These are phyloP conservation scores for Sarcodon sp. DNA, from an alignment of 768 basidiomycete species.

Conservation along the genomic window DNA sequence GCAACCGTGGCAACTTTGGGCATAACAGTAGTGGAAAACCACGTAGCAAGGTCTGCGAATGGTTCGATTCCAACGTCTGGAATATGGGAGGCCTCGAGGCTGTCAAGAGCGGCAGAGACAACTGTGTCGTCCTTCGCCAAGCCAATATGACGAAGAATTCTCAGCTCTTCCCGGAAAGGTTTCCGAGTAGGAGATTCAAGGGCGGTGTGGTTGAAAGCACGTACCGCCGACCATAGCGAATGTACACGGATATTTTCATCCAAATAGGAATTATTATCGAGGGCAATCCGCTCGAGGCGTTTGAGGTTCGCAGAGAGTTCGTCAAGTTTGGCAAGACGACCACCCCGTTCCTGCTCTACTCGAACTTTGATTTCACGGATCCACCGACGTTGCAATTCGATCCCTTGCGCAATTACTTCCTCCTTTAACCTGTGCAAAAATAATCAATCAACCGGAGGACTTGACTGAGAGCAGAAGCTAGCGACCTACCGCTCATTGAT, in stretches of 20 bases:
- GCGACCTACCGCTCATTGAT: constrained; percentile 83
- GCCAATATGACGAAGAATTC: constrained; percentile 64
- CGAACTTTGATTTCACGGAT: constrained; percentile 91
- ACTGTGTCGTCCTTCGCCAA: constrained; percentile 61
- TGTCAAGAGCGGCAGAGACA: constrained; percentile 50
- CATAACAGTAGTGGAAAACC: constrained; percentile 77
- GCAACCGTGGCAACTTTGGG: constrained; percentile 84
- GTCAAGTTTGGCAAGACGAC: constrained; percentile 88
- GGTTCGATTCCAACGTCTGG: constrained; percentile 81
- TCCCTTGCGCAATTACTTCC: constrained; percentile 92
- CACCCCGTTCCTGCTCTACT: constrained; percentile 94
- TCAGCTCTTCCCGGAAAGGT: constrained; percentile 86
- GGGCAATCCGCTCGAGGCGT: constrained; percentile 78
- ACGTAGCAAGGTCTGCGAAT: constrained; percentile 78
- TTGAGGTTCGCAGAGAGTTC: constrained; percentile 85
- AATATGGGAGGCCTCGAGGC: constrained; percentile 56
- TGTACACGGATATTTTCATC: constrained; percentile 91
- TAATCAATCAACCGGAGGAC: not conserved
- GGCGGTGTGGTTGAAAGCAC: constrained; percentile 58
- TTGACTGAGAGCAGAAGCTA: not conserved
- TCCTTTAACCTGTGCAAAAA: constrained; percentile 58
- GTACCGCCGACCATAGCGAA: constrained; percentile 85
- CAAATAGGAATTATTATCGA: constrained; percentile 83
- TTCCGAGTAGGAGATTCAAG: constrained; percentile 45
- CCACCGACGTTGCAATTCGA: constrained; percentile 95